Evolutionary conservation across 1,284 basidiomycete species (phyloP), one percentile per base, ranked within the genome.

Genomic region (Dichomitus squalens): DNA sequence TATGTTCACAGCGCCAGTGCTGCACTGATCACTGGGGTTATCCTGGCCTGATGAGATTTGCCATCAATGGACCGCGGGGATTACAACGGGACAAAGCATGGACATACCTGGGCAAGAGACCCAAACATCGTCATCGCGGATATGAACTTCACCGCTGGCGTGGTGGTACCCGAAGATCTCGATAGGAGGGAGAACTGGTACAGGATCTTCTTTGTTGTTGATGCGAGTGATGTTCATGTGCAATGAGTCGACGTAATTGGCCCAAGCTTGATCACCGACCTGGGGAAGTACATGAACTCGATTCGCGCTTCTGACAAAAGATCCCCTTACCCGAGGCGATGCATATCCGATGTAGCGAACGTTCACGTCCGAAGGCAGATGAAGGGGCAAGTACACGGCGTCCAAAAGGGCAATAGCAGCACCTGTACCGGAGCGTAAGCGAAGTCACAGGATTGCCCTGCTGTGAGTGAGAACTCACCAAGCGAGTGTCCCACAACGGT

Each of bases 221-320:
- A 71, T 64, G 49, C 65, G 69, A 25, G 61, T 68, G 27, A 69
- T 46, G 52, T 83, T 85, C 1, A 58, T 57, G 31, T 53, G 63
- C 52, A 53, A 66, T 34, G 80, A 66, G 64, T 88, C 84, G n/a
- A 88, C 76, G 56, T 81, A 86, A 64, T 83, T 58, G 0, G 84
- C 84, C 70, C 81, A 67, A 0, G 73, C 80, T 60, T 79, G 75
- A 64, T 88, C 88, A 11, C 86, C 87, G 25, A 87, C 81, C 81
- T 81, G 58, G 14, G 36, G 39, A n/a, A 1, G 12, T 18, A 2
- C n/a, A n/a, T n/a, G 52, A 0, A 35, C 35, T 4, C 9, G 8
- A 20, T 29, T 25, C 16, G 7, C 5, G 6, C n/a, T 12, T 25
- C 9, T 25, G 9, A 34, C 8, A n/a, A 38, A 60, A 61, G 9